Base-by-base conservation (phyloP, 1,284 basidiomycete genomes). In the Leccinum huronense region DNA sequence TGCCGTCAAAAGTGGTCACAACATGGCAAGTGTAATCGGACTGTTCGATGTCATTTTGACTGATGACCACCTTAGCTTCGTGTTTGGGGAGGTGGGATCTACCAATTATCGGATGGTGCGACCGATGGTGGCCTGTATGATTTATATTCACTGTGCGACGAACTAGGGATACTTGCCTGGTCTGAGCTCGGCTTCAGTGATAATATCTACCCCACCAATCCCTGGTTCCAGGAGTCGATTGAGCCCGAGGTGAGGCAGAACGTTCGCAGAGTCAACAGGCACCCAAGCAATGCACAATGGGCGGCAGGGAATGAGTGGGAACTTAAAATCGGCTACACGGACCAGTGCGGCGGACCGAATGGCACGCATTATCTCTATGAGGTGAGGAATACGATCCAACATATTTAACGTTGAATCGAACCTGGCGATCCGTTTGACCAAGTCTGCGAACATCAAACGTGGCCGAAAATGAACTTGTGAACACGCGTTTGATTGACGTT, bases 281-380 rank as follows among this genome's bases (percentile, higher is more conserved):
- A 56, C n/a, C 31, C 54, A 8, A 56, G 33, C 54, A 83, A 82
- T 68, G 83, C 76, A 3, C 84, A 85, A 62, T 87, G 86, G 84
- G 84, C 85, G 9, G 85, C 84, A 14, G 84, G 85, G 31, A 86
- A 87, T 69, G 85, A 86, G 73, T 83, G 85, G 63, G 85, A 86
- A 70, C 83, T 81, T 0, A 85, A 86, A 45, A 81, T 80, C 30
- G 82, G 80, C 27, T 78, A 80, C 51, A 56, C 23, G 11, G 9
- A 27, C 23, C 23, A 27, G 23, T 27, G 5, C 3, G 9, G 1
- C 10, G 23, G 3, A n/a, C 2, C 76, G n/a, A 83, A 83, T 61
- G 76, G 76, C 23, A 75, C 78, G 4, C 80, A 81, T 69, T 84
- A 82, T 63, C 69, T 85, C 56, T 74, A 85, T 65, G 80, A 84